Evolutionary conservation across 371 early-diverging fungal species (phyloP).

Genomic region (Quaeritorhiza haematococci): DNA sequence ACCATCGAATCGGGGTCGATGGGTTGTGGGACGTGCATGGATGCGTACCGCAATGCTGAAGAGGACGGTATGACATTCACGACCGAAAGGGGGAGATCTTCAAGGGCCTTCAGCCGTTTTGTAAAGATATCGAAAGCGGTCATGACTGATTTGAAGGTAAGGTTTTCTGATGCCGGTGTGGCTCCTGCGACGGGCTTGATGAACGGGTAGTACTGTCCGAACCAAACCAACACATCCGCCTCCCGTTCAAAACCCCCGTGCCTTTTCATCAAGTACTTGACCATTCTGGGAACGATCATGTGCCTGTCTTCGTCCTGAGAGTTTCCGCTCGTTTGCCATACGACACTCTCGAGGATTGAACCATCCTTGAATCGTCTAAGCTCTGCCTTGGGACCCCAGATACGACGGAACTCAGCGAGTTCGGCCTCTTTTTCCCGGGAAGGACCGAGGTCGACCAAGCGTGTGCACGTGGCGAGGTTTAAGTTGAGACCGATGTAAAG

Average conservation of each 20-base stretch:
- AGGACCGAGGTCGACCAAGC: slow-evolving; percentile 83
- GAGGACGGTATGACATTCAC: slow-evolving; percentile 61
- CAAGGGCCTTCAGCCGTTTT: slow-evolving; percentile 59
- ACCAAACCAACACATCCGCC: slow-evolving; percentile 58
- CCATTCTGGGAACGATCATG: slow-evolving; percentile 76
- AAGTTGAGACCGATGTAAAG: slow-evolving; percentile 23
- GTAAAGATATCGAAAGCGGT: slow-evolving; percentile 64
- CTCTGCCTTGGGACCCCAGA: slow-evolving; percentile 84
- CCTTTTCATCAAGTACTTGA: slow-evolving; percentile 61
- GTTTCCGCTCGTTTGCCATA: slow-evolving; percentile 51
- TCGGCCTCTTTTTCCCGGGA: slow-evolving; percentile 35
- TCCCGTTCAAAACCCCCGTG: slow-evolving; percentile 44
- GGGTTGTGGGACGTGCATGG: slow-evolving; percentile 62
- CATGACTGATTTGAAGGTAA: slow-evolving; percentile 66
- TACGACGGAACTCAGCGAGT: slow-evolving; percentile 53
- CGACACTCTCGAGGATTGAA: slow-evolving; percentile 74
- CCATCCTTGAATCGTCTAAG: slow-evolving; percentile 87
- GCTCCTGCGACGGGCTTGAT: slow-evolving; percentile 29
- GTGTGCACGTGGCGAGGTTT: slow-evolving; percentile 54
- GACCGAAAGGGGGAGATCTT: slow-evolving; percentile 70
- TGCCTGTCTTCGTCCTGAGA: slow-evolving; percentile 57
- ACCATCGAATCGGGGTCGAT: slow-evolving; percentile 28
- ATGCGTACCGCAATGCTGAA: slow-evolving; percentile 67
- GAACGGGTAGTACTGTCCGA: slow-evolving; percentile 60
- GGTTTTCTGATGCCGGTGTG: slow-evolving; percentile 9